Base-by-base conservation (phyloP, 495 filamentous ascomycete species). In the Neurospora tetrasperma region DNA sequence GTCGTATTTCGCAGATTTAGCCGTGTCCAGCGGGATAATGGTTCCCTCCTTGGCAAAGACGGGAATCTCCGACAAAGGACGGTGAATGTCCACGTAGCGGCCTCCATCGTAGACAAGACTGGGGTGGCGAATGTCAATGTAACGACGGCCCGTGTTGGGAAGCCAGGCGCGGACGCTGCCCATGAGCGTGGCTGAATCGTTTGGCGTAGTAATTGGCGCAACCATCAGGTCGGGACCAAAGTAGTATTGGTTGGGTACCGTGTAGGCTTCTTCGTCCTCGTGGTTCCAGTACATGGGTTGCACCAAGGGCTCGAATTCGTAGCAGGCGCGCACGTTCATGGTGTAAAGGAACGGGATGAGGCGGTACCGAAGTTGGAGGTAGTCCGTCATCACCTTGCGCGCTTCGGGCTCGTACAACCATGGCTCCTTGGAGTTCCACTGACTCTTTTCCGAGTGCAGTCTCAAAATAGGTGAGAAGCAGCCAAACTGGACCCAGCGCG, bases 251-350 rank as follows among this genome's bases (percentile, higher is more conserved):
- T 87, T 89, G 0, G 82, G 83, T 11, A 84, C 78, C 1, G 77
- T 74, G 76, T 90, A 89, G 2, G 87, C 86, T 66, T 84, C 82
- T 7, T 85, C 80, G 0, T 85, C 76, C 0, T 83, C 81, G 75
- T 87, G 85, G 27, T 80, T 80, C 88, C 88, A 90, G 80, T 90
- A 90, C 83, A 90, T 84, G 20, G 88, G 88, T 78, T 85, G 84
- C 6, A 89, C 74, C 1, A 90, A 76, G 0, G 87, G 88, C 48
- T 85, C 80, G 68, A 80, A 77, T 4, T 86, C 79, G 14, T 79
- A 75, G 5, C 80, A 76, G 2, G 81, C 81, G 42, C 79, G 77
- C 5, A 85, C 80, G 76, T 88, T 89, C 83, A 86, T 86, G 11
- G 85, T 85, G 78, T 88, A 88, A 18, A 89, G 80, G 74, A 85